Percentiles rank a stretch among this genome's conserved stretches.
Evolutionary conservation across 1,284 basidiomycete species (phyloP).

Genomic region (Takashimella tepidaria): DNA sequence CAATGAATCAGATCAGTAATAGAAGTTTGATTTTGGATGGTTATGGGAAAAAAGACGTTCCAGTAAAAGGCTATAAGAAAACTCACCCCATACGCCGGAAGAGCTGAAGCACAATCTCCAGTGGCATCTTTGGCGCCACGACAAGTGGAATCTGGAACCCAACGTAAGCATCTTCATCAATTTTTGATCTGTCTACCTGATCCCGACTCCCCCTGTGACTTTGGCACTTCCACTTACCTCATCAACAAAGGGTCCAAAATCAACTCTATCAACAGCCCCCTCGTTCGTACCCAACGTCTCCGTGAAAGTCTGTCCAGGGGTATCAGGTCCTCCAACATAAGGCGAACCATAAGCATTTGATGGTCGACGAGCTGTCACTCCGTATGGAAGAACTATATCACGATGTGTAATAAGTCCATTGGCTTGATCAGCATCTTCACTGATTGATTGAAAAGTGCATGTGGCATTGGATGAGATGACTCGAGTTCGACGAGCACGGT

Average conservation of each 20-base stretch:
- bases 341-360: constrained; percentile 11
- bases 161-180: no score
- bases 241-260: constrained; percentile 87
- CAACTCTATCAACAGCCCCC: constrained; percentile 50
- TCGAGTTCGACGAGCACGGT: constrained; percentile 62
- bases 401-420: constrained; percentile 19
- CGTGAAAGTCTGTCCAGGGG: constrained; percentile 5
- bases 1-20: no score
- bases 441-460: constrained; percentile 60
- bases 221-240: constrained; percentile 55
- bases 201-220: neutral
- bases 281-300: constrained; percentile 3
- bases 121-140: constrained; percentile 83
- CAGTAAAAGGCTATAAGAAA: neutral
- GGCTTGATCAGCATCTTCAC: constrained; percentile 22
- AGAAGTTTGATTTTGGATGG: constrained; percentile 11
- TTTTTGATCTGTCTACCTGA: no score
- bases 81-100: constrained; percentile 93
- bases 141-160: constrained; percentile 73
- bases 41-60: constrained; percentile 1
- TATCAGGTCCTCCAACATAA: constrained; percentile 18
- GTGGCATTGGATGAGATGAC: constrained; percentile 60
- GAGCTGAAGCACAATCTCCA: constrained; percentile 94
- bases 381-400: constrained; percentile 33
- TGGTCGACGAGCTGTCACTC: constrained; percentile 1